phyloP scores from a whole-genome alignment of 768 basidiomycete species.

The Rhizopogon roseolus region DNA sequence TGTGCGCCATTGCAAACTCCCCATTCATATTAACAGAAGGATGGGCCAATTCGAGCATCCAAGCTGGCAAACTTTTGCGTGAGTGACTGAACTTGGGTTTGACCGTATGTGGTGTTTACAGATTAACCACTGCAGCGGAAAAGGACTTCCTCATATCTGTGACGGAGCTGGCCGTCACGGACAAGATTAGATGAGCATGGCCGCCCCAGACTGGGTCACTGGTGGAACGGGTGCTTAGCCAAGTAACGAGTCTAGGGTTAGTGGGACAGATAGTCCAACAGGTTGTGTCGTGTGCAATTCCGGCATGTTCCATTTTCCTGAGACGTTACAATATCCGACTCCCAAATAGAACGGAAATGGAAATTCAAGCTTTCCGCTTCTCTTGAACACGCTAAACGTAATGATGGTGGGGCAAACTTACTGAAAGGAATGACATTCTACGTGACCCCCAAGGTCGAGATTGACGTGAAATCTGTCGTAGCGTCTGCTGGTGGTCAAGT shows the following conservation, averaged over 20 bases:
- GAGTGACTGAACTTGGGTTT: conserved; percentile 21
- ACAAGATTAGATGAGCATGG: too few relatives aligned
- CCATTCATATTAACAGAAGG: conserved; percentile 59
- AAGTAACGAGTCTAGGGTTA: too few relatives aligned
- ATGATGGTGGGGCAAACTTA: conserved; percentile 41
- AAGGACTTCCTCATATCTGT: conserved; percentile 47
- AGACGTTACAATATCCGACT: too few relatives aligned
- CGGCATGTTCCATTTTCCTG: too few relatives aligned
- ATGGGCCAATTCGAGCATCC: conserved; percentile 65
- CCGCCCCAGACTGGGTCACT: too few relatives aligned
- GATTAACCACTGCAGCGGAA: conserved; percentile 45
- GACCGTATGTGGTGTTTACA: neutral
- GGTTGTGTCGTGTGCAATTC: too few relatives aligned
- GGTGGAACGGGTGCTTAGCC: too few relatives aligned
- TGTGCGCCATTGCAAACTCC: conserved; percentile 64
- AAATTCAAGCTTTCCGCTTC: conserved; percentile 59
- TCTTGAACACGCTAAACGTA: conserved; percentile 48
- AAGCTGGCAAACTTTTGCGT: conserved; percentile 60
- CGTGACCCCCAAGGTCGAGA: conserved; percentile 58
- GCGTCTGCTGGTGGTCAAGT: conserved; percentile 71
- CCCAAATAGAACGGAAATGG: conserved; percentile 60
- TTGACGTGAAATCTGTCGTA: conserved; percentile 62
- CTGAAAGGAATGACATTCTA: conserved; percentile 70
- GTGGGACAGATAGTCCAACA: too few relatives aligned
- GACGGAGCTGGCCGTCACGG: too few relatives aligned